Evolutionary conservation across 108 stramenopile species (phyloP), one percentile per base, ranked within the genome.

Genomic region (Nitzschia sp.): DNA sequence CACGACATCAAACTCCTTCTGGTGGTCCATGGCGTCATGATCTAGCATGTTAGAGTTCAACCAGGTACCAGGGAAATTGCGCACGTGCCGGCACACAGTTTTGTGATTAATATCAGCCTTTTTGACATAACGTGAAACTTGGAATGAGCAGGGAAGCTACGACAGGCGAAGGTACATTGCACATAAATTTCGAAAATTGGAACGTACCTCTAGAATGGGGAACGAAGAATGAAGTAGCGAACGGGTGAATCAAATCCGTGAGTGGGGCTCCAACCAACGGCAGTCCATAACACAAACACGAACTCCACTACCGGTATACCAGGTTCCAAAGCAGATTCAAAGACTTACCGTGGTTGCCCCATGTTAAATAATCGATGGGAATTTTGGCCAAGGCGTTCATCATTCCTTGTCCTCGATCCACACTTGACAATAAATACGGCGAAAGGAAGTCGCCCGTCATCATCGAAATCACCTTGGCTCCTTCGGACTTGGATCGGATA

Each of bases 261-360:
- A n/a, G n/a, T n/a, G n/a, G n/a, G n/a, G n/a, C n/a, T n/a, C n/a
- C n/a, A n/a, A n/a, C n/a, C n/a, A n/a, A n/a, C n/a, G n/a, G n/a
- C n/a, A n/a, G n/a, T n/a, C n/a, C n/a, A n/a, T n/a, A n/a, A n/a
- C n/a, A n/a, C n/a, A n/a, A n/a, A n/a, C n/a, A n/a, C n/a, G n/a
- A n/a, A n/a, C n/a, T n/a, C n/a, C n/a, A n/a, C n/a, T n/a, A n/a
- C n/a, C n/a, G n/a, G n/a, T n/a, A n/a, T n/a, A n/a, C n/a, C n/a
- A n/a, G n/a, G n/a, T n/a, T n/a, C n/a, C n/a, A n/a, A n/a, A n/a
- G n/a, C n/a, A n/a, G n/a, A n/a, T n/a, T n/a, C n/a, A n/a, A n/a
- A n/a, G n/a, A n/a, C n/a, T n/a, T n/a, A n/a, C n/a, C 81, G 45
- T 82, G 81, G 53, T 82, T 82, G 1, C 81, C 81, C 73, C 75